phyloP scores from a whole-genome alignment of 169 alveolate genomes.

The Cryptosporidium parvum region DNA sequence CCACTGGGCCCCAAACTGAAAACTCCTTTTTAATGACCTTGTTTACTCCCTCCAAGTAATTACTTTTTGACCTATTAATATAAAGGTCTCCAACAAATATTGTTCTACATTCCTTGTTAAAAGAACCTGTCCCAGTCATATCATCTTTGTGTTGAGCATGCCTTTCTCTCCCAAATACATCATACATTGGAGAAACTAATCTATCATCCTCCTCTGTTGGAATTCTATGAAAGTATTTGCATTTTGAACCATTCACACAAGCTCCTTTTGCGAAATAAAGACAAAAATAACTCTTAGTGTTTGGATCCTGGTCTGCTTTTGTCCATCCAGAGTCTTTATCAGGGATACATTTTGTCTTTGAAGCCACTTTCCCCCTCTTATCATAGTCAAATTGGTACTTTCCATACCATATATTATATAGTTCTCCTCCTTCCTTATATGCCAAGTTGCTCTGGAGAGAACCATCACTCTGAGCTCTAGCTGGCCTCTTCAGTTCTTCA shows the following conservation, averaged over 20 bases:
- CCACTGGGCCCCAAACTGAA: constrained; percentile 95
- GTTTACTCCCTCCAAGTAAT: constrained; percentile 90
- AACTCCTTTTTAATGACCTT: constrained; percentile 93
- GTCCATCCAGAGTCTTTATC: constrained; percentile 96
- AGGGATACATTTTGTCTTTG: constrained; percentile 93
- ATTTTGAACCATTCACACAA: constrained; percentile 96
- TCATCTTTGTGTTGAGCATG: constrained; percentile 96
- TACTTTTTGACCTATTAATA: constrained; percentile 86
- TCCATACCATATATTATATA: constrained; percentile 99
- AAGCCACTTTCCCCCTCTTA: constrained; percentile 88
- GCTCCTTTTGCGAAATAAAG: constrained; percentile 97
- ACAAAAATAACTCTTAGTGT: constrained; percentile 90
- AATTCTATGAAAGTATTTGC: constrained; percentile 95
- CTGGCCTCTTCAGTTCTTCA: constrained; percentile 56
- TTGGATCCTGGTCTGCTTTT: constrained; percentile 90
- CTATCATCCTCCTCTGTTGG: constrained; percentile 95
- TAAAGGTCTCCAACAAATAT: constrained; percentile 93
- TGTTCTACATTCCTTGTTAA: constrained; percentile 94
- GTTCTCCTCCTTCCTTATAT: constrained; percentile 95
- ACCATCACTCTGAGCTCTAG: constrained; percentile 67
- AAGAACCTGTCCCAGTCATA: constrained; percentile 97
- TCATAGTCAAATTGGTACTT: constrained; percentile 93
- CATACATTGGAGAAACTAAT: constrained; percentile 92
- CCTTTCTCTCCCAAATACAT: constrained; percentile 98
- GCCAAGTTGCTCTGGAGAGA: constrained; percentile 79